phyloP scores from a whole-genome alignment of 495 filamentous ascomycete genomes.

The Neurospora tetrasperma region DNA sequence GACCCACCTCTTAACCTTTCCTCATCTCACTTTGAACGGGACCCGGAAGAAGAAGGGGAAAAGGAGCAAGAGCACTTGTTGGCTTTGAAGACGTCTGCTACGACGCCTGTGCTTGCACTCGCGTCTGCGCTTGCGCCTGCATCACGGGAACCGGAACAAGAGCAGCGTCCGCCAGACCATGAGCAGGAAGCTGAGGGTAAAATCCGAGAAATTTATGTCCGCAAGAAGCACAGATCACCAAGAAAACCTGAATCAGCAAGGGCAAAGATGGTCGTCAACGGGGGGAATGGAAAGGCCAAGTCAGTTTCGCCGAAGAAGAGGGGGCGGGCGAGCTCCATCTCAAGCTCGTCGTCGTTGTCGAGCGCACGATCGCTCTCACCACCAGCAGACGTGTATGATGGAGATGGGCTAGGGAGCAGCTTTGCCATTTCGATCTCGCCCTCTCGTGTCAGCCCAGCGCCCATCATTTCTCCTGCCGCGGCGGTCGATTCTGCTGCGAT shows the following conservation, averaged over 20 bases:
- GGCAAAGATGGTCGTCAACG: slow-evolving; percentile 15
- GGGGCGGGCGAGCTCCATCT: slow-evolving; percentile 16
- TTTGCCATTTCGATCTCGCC: slow-evolving; percentile 12
- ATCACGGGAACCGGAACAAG: background rate
- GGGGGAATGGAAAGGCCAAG: slow-evolving; percentile 14
- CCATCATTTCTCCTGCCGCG: slow-evolving; percentile 14
- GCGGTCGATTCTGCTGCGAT: background rate
- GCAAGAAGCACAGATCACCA: slow-evolving; percentile 23
- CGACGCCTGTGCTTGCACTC: slow-evolving; percentile 5
- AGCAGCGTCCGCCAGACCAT: slow-evolving; percentile 7
- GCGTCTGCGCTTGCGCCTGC: background rate
- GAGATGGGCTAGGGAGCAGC: slow-evolving; percentile 5
- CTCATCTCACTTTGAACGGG: background rate
- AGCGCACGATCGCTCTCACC: slow-evolving; percentile 24
- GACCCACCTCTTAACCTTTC: background rate
- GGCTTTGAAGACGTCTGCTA: slow-evolving; percentile 1
- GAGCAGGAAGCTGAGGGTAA: background rate
- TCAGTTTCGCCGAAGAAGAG: slow-evolving; percentile 17
- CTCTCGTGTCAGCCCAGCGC: slow-evolving; percentile 19
- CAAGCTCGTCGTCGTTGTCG: slow-evolving; percentile 25
- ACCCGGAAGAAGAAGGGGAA: background rate
- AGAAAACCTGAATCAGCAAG: slow-evolving; percentile 8
- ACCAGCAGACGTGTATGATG: slow-evolving; percentile 12
- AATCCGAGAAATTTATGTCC: slow-evolving; percentile 11
- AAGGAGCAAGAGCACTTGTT: slow-evolving; percentile 2